Evolutionary conservation across 2,329 filamentous ascomycete genomes (phyloP), one percentile per base, ranked within the genome.

Genomic region (Colletotrichum chrysophilum): DNA sequence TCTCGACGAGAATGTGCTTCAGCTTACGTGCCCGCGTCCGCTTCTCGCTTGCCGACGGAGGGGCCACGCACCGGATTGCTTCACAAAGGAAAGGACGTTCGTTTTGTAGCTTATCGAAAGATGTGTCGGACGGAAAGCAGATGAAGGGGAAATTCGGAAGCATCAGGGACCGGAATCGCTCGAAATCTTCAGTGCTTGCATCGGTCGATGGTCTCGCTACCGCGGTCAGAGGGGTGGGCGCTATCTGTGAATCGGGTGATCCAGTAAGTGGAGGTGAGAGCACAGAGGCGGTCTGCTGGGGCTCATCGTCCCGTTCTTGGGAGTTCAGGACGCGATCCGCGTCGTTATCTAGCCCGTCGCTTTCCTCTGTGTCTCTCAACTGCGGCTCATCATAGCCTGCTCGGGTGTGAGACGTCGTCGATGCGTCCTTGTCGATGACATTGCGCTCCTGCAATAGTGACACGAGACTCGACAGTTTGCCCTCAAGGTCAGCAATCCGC

Each of bases 21-120:
- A 90, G 74, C 82, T 84, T 3, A 85, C 85, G 43, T 83, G 83
- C 43, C 89, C n/a, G 78, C 2, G 81, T 80, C 0, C 81, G 66
- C 71, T 90, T 88, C 67, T 86, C 83, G 4, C 82, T 79, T 0
- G 83, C 81, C 2, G 86, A 86, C 77, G 85, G 87, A 58, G 85
- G 85, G 3, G 87, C 86, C 12, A 89, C 80, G 52, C 87, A 84
- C 79, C 87, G 84, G 62, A 91, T 88, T 43, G 85, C 86, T 10
- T 89, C 78, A 86, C 88, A 90, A 7, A 91, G 78, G 66, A 90
- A 90, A 0, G 91, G 89, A 4, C 83, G 80, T 21, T 85, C 80
- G 10, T 79, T 79, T 4, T 80, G 84, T 1, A 91, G 81, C n/a
- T 81, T 77, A 43, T 82, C 79, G 4, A 87, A 84, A 0, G 84